Conservation (phyloP, 164 flowering plant species). For the Protea cynaroides region DNA sequence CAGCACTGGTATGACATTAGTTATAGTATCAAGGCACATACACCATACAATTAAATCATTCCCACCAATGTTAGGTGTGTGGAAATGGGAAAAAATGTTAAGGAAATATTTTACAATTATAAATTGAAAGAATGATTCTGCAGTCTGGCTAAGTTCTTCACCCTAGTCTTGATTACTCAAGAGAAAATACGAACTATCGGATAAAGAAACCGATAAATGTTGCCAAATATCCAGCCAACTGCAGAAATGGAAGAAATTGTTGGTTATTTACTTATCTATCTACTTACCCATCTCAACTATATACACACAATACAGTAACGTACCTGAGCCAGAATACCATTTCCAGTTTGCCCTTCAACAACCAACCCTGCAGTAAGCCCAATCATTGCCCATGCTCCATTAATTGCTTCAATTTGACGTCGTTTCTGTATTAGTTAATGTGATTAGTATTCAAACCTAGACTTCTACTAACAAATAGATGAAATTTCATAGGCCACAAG, state of each 20-base stretch:
- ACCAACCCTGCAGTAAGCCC: constrained; percentile 87
- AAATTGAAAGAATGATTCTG: too few species aligned
- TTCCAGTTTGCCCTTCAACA: constrained; percentile 79
- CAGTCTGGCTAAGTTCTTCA: too few species aligned
- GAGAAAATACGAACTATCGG: constrained; percentile 14
- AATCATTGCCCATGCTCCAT: constrained; percentile 97
- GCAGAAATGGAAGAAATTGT: constrained; percentile 13
- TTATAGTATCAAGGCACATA: too few species aligned
- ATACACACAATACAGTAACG: background rate
- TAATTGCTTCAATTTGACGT: constrained; percentile 84
- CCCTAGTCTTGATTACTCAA: background rate
- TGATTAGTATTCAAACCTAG: too few species aligned
- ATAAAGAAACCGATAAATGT: constrained; percentile 33
- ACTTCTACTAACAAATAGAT: too few species aligned
- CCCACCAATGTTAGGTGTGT: too few species aligned
- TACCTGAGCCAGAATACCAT: constrained; percentile 63
- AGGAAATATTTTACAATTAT: too few species aligned
- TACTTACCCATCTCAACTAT: too few species aligned
- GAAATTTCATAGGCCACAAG: too few species aligned
- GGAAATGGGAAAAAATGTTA: too few species aligned
- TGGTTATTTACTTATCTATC: background rate
- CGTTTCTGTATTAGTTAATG: constrained; percentile 32
- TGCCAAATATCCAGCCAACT: constrained; percentile 69
- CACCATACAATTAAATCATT: too few species aligned
- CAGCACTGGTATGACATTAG: too few species aligned